Evolutionary conservation across 208 protist species (phyloP).

Genomic region (Porcisia deanei): DNA sequence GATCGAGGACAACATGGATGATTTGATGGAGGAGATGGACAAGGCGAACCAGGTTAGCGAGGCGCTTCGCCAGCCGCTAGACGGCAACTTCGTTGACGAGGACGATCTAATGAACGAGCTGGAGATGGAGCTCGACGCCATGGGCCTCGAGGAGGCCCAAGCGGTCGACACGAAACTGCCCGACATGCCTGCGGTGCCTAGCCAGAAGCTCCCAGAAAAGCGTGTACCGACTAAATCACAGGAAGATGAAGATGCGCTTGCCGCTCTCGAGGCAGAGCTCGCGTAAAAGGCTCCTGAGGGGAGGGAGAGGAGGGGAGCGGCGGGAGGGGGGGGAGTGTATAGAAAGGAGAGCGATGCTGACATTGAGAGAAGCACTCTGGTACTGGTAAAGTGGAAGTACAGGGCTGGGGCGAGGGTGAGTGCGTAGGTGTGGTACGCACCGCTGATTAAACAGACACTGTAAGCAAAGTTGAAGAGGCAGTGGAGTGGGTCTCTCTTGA

Average conservation of each 20-base stretch:
- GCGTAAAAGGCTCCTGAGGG: constrained; percentile 14
- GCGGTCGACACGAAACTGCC: constrained; percentile 25
- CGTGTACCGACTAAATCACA: constrained; percentile 36
- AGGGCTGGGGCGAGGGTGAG: background rate
- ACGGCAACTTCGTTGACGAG: constrained; percentile 77
- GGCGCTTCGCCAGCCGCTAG: constrained; percentile 80
- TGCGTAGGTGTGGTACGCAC: background rate
- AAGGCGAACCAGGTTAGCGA: constrained; percentile 88
- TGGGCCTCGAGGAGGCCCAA: constrained; percentile 34
- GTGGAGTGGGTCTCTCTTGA: background rate
- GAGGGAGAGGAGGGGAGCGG: background rate
- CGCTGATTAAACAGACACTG: background rate
- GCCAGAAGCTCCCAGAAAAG: constrained; percentile 47
- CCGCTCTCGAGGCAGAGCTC: constrained; percentile 72
- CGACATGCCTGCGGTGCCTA: constrained; percentile 34
- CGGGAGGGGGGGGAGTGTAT: too few species aligned
- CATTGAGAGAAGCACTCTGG: background rate
- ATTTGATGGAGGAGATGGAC: constrained; percentile 90
- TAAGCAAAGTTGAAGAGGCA: background rate
- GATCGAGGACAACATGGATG: constrained; percentile 90
- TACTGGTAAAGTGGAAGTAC: background rate
- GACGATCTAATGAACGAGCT: constrained; percentile 87
- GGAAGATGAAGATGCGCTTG: constrained; percentile 80
- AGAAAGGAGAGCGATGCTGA: background rate
- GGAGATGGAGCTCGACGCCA: constrained; percentile 60